Base-by-base conservation (phyloP, 208 protist species). In the Leishmania major region DNA sequence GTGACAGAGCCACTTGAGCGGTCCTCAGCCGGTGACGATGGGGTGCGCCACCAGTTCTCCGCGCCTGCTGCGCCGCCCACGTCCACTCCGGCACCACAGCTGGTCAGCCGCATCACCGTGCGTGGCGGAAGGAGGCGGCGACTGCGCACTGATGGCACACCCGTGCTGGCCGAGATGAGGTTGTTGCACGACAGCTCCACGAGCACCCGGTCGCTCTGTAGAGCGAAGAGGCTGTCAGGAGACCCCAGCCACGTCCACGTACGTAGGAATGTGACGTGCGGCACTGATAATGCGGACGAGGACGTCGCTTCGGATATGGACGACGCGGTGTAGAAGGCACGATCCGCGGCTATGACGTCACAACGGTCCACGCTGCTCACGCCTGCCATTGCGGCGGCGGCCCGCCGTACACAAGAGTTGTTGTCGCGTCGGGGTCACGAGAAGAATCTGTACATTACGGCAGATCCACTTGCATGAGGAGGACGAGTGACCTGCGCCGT, bases 191-290 rank as follows among this genome's bases (percentile, higher is more conserved):
- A 81, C 82, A 89, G 80, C 83, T 89, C 85, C 75, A 89, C 55
- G 72, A 86, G 3, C 66, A 79, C 74, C 6, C 88, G 72, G 45
- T 89, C 78, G 75, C 85, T 91, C 76, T 87, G 82, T 31, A 86
- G 79, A 11, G 87, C 85, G 25, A 91, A 82, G 53, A 91, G 8
- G 28, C 70, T 83, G 66, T 78, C 81, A 8, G 88, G 88, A 3
- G 88, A 91, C 51, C 82, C 85, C 19, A 89, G 77, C 85, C 88
- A 91, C n/a, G 88, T 87, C 80, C 83, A 86, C 43, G 82, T 83
- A 15, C 85, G 82, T 17, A 80, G n/a, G 51, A 85, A 91, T 15
- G 51, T 45, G 55, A 88, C 82, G 15, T 57, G 79, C 43, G 47
- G 75, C 43, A 43, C 74, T 15, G 67, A 49, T 25, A 15, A 7